Evolutionary conservation across 1,139 yeast species (phyloP).

Genomic region (Pichia sorboxylosa): DNA sequence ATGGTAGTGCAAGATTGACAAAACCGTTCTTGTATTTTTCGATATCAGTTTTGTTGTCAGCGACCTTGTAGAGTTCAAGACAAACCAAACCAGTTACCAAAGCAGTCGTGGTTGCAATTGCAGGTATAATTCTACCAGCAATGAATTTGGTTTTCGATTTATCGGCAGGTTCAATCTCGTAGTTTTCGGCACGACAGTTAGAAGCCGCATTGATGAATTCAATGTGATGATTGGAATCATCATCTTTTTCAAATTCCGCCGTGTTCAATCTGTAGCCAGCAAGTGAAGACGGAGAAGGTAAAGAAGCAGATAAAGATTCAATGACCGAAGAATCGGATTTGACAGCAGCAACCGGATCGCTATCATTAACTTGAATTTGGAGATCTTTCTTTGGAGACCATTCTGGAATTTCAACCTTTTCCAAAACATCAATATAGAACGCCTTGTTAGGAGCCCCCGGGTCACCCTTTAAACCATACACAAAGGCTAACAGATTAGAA

Average conservation of each 20-base stretch:
- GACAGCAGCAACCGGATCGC: constrained; percentile 50
- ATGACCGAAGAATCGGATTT: constrained; percentile 48
- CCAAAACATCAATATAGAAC: constrained; percentile 37
- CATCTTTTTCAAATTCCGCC: constrained; percentile 95
- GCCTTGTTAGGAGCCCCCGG: constrained; percentile 35
- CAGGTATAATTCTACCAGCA: constrained; percentile 95
- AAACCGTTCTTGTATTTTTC: constrained; percentile 94
- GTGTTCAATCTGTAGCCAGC: constrained; percentile 82
- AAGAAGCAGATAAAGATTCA: constrained; percentile 52
- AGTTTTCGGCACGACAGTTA: constrained; percentile 87
- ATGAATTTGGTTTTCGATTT: constrained; percentile 67
- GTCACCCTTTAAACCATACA: constrained; percentile 71
- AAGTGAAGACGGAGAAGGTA: constrained; percentile 82
- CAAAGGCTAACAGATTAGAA: constrained; percentile 82
- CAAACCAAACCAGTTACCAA: constrained; percentile 91
- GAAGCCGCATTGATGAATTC: constrained; percentile 97
- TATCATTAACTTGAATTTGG: constrained; percentile 78
- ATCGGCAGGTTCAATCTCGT: constrained; percentile 72
- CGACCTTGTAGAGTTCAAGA: constrained; percentile 83
- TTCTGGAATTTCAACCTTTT: constrained; percentile 44
- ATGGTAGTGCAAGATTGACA: constrained; percentile 86
- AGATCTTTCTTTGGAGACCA: constrained; percentile 70
- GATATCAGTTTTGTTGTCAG: constrained; percentile 56
- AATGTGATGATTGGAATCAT: constrained; percentile 90
- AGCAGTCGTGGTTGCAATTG: constrained; percentile 97